A percentile compares a stretch with the other conserved stretches of the same genome.
phyloP scores from a whole-genome alignment of 352 stramenopile species.

The Pythium diclinum region DNA sequence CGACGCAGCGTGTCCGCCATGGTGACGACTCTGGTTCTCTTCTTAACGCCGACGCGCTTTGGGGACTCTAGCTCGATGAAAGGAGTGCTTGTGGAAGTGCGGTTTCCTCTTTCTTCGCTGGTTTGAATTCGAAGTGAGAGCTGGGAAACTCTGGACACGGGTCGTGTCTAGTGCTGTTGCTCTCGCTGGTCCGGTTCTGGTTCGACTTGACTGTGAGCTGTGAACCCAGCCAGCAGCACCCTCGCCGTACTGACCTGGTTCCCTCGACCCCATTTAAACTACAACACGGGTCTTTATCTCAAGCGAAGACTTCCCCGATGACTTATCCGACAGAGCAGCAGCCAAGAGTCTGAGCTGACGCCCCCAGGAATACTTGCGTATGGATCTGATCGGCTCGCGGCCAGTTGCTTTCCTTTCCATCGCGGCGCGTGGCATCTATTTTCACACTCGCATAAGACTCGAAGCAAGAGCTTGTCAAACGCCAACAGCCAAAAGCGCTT shows the following conservation, averaged over 20 bases:
- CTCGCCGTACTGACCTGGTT: conserved; percentile 3
- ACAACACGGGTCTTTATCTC: not conserved
- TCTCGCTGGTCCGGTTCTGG: not conserved
- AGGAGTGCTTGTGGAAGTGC: not conserved
- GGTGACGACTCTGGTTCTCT: not conserved
- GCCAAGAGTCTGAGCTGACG: not conserved
- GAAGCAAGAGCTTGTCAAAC: not conserved
- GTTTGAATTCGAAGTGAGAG: not conserved
- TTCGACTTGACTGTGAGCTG: not conserved
- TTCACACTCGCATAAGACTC: not conserved
- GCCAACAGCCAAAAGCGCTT: not conserved
- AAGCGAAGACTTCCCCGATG: not conserved
- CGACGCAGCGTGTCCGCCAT: conserved; percentile 58
- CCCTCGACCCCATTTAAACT: not conserved
- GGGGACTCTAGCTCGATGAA: not conserved
- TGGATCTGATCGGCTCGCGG: not conserved
- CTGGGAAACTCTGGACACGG: not conserved
- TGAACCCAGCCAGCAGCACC: not conserved
- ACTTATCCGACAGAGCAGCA: not conserved
- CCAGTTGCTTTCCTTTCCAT: not conserved
- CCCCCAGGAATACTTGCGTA: not conserved
- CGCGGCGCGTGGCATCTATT: not conserved
- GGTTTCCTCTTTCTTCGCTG: conserved; percentile 1
- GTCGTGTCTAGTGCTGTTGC: not conserved
- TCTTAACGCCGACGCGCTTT: not conserved